A percentile compares a stretch with the other conserved stretches of the same genome.
Conservation (phyloP, 192 early-diverging fungal genomes). For the Linnemannia hyalina region DNA sequence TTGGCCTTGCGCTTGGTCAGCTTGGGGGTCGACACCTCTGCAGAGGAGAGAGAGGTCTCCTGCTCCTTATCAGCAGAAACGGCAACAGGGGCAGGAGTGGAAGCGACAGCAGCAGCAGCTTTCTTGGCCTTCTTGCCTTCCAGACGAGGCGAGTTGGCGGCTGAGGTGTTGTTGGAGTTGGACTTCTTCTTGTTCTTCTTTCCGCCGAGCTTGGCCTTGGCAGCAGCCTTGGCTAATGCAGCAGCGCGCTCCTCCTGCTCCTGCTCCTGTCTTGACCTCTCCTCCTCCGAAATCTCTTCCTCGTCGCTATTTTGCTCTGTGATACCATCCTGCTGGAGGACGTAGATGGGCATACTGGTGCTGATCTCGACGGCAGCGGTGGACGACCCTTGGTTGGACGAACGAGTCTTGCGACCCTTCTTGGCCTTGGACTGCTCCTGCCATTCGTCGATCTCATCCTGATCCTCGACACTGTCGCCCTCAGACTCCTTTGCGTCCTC, state of each 20-base stretch:
- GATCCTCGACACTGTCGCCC: slow-evolving; percentile 12
- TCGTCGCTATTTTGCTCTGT: slow-evolving; percentile 30
- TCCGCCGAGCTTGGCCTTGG: slow-evolving; percentile 22
- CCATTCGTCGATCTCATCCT: slow-evolving; percentile 48
- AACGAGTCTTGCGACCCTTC: slow-evolving; percentile 51
- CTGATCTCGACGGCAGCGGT: slow-evolving; percentile 19
- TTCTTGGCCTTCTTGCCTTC: slow-evolving; percentile 53
- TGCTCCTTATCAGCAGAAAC: slow-evolving; percentile 12
- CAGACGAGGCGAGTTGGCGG: slow-evolving; percentile 48
- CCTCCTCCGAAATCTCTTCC: slow-evolving; percentile 29
- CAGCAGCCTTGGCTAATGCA: slow-evolving; percentile 8
- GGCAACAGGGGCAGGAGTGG: neutral
- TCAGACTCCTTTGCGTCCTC: slow-evolving; percentile 39
- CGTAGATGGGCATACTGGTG: slow-evolving; percentile 51
- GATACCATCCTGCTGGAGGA: slow-evolving; percentile 42
- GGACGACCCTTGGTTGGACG: slow-evolving; percentile 18
- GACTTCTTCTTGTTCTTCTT: slow-evolving; percentile 55
- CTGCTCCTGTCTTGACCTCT: slow-evolving; percentile 15
- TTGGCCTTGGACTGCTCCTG: slow-evolving; percentile 56
- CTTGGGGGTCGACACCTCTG: slow-evolving; percentile 32
- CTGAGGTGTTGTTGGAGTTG: slow-evolving; percentile 26
- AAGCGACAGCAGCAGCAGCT: neutral
- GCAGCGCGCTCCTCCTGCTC: slow-evolving; percentile 18
- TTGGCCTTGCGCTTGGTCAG: slow-evolving; percentile 41
- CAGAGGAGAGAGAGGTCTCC: slow-evolving; percentile 17